phyloP scores from a whole-genome alignment of 2,329 filamentous ascomycete species.

The Cordyceps farinosa region DNA sequence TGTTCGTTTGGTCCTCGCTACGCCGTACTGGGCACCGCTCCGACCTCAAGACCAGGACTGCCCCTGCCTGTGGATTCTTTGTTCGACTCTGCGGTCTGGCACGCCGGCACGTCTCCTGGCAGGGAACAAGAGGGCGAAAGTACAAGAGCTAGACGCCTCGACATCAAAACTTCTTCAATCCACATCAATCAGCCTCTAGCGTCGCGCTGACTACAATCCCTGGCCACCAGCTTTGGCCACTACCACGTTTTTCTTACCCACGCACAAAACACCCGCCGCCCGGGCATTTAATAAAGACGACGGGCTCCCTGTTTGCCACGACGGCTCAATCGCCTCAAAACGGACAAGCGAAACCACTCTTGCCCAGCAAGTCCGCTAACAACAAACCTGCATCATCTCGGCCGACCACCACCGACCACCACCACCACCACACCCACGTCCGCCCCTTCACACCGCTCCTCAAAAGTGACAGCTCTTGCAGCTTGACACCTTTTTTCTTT shows the following conservation, averaged over 20 bases:
- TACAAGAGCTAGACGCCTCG: neutral
- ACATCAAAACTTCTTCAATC: conserved; percentile 11
- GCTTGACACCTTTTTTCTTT: neutral
- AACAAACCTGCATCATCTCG: conserved; percentile 3
- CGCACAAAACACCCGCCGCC: conserved; percentile 2
- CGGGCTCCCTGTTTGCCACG: neutral
- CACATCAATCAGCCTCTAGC: conserved; percentile 9
- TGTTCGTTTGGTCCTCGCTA: neutral
- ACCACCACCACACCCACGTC: conserved; percentile 1
- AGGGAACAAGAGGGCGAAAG: neutral
- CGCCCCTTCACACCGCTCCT: conserved; percentile 14
- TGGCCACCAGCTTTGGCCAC: conserved; percentile 10
- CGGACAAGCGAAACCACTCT: neutral
- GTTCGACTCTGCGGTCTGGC: neutral
- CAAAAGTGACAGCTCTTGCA: conserved; percentile 5
- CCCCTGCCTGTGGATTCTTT: conserved; percentile 3
- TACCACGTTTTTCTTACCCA: conserved; percentile 13
- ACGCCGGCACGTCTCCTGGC: neutral
- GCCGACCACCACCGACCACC: conserved; percentile 7
- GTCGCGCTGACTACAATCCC: conserved; percentile 10
- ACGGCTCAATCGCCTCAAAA: neutral
- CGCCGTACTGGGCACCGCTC: neutral
- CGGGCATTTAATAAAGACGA: neutral
- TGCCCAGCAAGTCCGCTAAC: neutral
- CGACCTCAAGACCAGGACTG: neutral